phyloP scores from a whole-genome alignment of 2,329 filamentous ascomycete genomes.

The Colletotrichum tamarilloi region DNA sequence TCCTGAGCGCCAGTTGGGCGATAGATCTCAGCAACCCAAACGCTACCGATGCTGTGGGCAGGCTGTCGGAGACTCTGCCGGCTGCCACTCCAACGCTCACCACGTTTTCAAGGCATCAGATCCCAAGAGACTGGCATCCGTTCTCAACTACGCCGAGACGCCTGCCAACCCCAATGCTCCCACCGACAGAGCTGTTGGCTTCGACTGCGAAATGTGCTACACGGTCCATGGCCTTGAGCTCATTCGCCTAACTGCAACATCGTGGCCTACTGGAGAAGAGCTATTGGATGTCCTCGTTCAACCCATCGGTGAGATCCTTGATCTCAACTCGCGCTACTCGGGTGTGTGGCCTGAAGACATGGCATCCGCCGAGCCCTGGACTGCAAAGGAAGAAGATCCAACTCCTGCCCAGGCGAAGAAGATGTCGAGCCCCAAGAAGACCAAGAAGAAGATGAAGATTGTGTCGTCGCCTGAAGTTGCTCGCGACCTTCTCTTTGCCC shows the following conservation, averaged over 20 bases:
- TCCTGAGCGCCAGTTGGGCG: conserved; percentile 66
- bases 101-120: conserved; percentile 92
- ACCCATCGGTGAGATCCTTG: conserved; percentile 84
- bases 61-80: conserved; percentile 75
- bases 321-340: conserved; percentile 92
- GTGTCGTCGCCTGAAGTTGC: conserved; percentile 81
- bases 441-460: conserved; percentile 69
- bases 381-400: conserved; percentile 41
- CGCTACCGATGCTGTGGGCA: conserved; percentile 85
- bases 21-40: conserved; percentile 66
- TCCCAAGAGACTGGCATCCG: conserved; percentile 77
- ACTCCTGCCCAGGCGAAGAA: conserved; percentile 36
- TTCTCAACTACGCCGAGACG: conserved; percentile 84
- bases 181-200: conserved; percentile 75
- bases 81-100: conserved; percentile 76
- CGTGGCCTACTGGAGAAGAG: conserved; percentile 82
- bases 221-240: conserved; percentile 90
- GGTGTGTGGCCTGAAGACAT: conserved; percentile 86
- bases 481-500: conserved; percentile 79
- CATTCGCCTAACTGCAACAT: conserved; percentile 87
- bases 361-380: conserved; percentile 72
- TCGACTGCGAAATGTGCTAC: conserved; percentile 99
- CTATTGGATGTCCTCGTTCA: conserved; percentile 88
- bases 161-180: conserved; percentile 70
- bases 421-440: conserved; percentile 36